Base-by-base conservation (phyloP, 176 grass and related monocot genomes). In the Alloteropsis semialata region DNA sequence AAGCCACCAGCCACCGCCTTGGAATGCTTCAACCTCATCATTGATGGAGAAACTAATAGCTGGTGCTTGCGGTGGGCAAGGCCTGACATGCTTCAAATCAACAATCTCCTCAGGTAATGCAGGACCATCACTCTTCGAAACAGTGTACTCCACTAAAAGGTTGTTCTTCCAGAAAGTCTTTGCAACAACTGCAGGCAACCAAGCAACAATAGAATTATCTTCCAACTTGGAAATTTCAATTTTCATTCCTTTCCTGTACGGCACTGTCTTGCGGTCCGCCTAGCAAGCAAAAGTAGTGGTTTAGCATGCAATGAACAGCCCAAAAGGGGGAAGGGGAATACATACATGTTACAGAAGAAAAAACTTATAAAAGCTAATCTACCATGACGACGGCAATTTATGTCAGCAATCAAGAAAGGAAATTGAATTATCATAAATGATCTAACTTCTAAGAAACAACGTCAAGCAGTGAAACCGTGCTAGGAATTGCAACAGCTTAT, bases 1-100 rank as follows among this genome's bases (percentile, higher is more conserved):
- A 43, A 65, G 67, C 82, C 89, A 94, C 91, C 94, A 97, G 56
- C 85, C 85, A 81, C 76, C 67, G 18, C 54, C 69, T 61, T 90
- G 71, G 70, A 90, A 92, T 51, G 79, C 92, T 84, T 94, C 92
- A 76, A 94, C 87, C 56, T 88, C 67, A 87, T 92, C 92, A 69
- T 78, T 61, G 24, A 92, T 9, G 49, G 66, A 84, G 58, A 97
- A 92, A 38, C 44, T 79, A 54, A 84, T 53, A 48, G 13, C 24
- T 55, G 85, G 82, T 57, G 75, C 49, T 73, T 29, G 27, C 54
- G 80, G 78, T 4, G 83, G 82, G 51, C 54, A 76, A 84, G 90
- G 92, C 77, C 92, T 92, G 33, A 97, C 46, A 28, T 92, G 85
- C 37, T 97, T 70, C n/a, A 82, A 9, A 84, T 90, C n/a, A 16